Evolutionary conservation across 805 yeast genomes (phyloP).

Genomic region (Barnettozyma populi): DNA sequence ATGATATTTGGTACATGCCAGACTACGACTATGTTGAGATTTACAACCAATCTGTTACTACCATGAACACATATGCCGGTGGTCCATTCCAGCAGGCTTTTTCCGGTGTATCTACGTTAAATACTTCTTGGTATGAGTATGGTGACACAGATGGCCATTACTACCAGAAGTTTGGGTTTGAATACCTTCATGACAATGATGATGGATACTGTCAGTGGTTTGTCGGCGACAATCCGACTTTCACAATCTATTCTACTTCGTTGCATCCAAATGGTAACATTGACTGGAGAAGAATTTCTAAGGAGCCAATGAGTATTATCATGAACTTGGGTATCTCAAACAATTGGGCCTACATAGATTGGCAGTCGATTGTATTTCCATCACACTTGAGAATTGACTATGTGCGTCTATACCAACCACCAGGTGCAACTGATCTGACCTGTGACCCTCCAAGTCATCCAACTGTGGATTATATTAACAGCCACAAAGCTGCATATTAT

Average conservation of each 20-base stretch:
- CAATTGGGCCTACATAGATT: conserved; percentile 47
- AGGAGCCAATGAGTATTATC: conserved; percentile 46
- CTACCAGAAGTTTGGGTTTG: conserved; percentile 41
- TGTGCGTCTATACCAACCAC: conserved; percentile 46
- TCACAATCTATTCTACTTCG: conserved; percentile 37
- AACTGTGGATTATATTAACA: conserved; percentile 38
- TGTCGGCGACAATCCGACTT: conserved; percentile 43
- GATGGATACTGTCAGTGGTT: conserved; percentile 32
- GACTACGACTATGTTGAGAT: conserved; percentile 42
- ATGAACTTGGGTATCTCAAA: conserved; percentile 45
- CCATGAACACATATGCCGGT: conserved; percentile 43
- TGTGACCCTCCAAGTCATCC: conserved; percentile 47
- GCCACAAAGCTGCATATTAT: conserved; percentile 36
- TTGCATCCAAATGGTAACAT: conserved; percentile 46
- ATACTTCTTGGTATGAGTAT: conserved; percentile 39
- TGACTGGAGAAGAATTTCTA: conserved; percentile 41
- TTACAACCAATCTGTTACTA: conserved; percentile 34
- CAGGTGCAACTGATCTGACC: conserved; percentile 32
- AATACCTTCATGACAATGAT: conserved; percentile 29
- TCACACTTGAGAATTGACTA: conserved; percentile 38
- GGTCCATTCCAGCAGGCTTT: conserved; percentile 49
- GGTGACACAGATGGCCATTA: conserved; percentile 23
- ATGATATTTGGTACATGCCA: conserved; percentile 47
- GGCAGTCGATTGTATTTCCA: conserved; percentile 41
- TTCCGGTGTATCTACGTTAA: conserved; percentile 40